phyloP scores from a whole-genome alignment of 1,139 yeast genomes.

The Debaryomycetaceae sp. region DNA sequence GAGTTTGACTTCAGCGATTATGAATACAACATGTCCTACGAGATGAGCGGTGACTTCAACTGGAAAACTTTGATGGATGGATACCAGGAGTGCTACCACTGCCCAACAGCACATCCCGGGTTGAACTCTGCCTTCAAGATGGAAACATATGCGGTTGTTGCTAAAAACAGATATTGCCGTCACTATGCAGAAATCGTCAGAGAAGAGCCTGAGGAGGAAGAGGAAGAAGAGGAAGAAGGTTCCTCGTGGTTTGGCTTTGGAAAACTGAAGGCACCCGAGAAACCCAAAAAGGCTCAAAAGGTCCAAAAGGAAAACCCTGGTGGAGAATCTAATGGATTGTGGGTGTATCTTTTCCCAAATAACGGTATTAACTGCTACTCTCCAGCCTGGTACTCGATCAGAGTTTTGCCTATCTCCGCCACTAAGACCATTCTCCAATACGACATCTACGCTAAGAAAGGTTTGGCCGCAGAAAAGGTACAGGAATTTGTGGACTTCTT shows the following conservation, averaged over 20 bases:
- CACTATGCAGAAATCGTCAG: constrained; percentile 39
- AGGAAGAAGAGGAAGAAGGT: constrained; percentile 14
- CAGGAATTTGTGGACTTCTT: constrained; percentile 61
- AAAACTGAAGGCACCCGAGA: constrained; percentile 24
- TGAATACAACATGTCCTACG: constrained; percentile 65
- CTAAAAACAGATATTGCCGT: constrained; percentile 56
- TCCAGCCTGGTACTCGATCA: constrained; percentile 62
- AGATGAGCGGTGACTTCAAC: constrained; percentile 58
- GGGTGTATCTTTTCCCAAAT: constrained; percentile 59
- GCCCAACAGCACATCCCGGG: constrained; percentile 67
- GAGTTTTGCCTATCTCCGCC: constrained; percentile 54
- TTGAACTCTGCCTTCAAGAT: constrained; percentile 53
- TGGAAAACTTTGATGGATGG: constrained; percentile 70
- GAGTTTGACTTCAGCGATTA: constrained; percentile 59
- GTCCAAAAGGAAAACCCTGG: constrained; percentile 44
- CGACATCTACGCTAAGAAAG: constrained; percentile 60
- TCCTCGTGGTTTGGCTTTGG: constrained; percentile 54
- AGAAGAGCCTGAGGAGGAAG: constrained; percentile 9
- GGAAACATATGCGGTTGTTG: constrained; percentile 64
- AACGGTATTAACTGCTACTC: constrained; percentile 62
- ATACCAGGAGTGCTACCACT: constrained; percentile 63
- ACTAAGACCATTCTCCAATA: constrained; percentile 55
- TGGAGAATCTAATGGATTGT: constrained; percentile 57
- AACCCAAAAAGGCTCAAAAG: constrained; percentile 6
- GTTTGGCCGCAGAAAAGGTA: constrained; percentile 46